Conservation (phyloP, 331 rosid species). For the Spiraea crenata region DNA sequence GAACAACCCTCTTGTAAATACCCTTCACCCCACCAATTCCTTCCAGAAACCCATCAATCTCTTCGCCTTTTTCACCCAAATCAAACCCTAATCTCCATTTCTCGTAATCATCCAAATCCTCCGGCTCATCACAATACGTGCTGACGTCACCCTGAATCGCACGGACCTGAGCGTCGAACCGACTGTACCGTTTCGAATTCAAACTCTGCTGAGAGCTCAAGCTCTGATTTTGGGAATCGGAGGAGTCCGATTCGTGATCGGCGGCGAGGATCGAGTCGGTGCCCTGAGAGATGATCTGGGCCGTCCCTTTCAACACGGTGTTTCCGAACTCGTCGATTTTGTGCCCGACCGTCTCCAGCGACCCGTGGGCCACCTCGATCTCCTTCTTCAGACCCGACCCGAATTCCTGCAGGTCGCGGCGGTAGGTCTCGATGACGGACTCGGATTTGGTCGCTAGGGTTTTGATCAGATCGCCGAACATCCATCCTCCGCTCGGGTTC, state of each 20-base stretch:
- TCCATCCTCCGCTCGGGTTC: constrained; percentile 42
- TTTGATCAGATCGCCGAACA: constrained; percentile 76
- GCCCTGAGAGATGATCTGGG: constrained; percentile 77
- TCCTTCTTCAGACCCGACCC: constrained; percentile 75
- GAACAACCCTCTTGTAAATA: constrained; percentile 59
- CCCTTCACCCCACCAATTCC: constrained; percentile 58
- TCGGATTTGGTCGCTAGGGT: constrained; percentile 70
- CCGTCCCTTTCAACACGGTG: constrained; percentile 73
- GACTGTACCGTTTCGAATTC: constrained; percentile 55
- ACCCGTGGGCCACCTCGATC: constrained; percentile 90
- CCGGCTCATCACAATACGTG: constrained; percentile 72
- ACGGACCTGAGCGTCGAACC: constrained; percentile 77
- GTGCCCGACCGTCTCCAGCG: constrained; percentile 66
- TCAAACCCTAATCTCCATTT: constrained; percentile 63
- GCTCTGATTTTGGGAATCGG: constrained; percentile 35
- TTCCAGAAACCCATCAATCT: constrained; percentile 50
- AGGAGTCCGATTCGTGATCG: constrained; percentile 62
- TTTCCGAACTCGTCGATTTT: constrained; percentile 72
- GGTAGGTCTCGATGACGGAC: constrained; percentile 83
- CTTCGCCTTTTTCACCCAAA: constrained; percentile 54
- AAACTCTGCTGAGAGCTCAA: constrained; percentile 33
- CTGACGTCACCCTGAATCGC: constrained; percentile 61
- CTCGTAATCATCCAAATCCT: constrained; percentile 59
- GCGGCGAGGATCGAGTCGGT: constrained; percentile 62
- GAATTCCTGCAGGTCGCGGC: constrained; percentile 88